Base-by-base conservation (phyloP, 176 grass and related monocot genomes). In the Stipa capillata region DNA sequence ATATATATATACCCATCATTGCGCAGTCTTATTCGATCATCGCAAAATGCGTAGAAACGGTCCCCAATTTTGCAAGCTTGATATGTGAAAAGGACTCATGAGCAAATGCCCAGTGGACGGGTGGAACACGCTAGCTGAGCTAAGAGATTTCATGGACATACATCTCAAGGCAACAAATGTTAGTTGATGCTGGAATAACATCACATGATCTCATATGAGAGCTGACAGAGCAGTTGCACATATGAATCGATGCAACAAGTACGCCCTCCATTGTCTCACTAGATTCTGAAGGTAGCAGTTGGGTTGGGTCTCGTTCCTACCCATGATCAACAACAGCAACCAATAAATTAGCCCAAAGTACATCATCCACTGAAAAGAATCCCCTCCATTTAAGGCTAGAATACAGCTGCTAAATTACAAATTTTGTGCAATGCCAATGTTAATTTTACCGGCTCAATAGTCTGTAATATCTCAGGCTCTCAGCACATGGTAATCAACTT, bases 331-430 rank as follows among this genome's bases (percentile, higher is more conserved):
- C 40, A 56, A 65, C 65, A 79, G 48, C 62, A 85, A 75, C 62
- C 76, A 85, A 76, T 84, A 80, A 80, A 84, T 27, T 60, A 50
- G 67, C 69, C 82, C 69, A 89, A n/a, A 89, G 76, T 68, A 84
- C 42, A 61, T 20, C 61, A 54, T 43, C 42, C 7, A 21, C 32
- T 62, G 4, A 58, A 61, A 65, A 84, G 44, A 84, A 84, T 72
- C 37, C 67, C 76, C 81, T 61, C 34, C 60, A 44, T 43, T 80
- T 74, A 74, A 69, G 61, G 76, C 61, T 36, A 54, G 60, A 61
- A 36, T 62, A 36, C 82, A 80, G 34, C 42, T 76, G 69, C 69
- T 54, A 69, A 49, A 84, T 69, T 84, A 84, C 76, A 37, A 80
- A 75, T 57, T n/a, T n/a, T 56, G 55, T 43, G 41, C 42, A 69